A percentile compares a stretch with the other conserved stretches of the same genome.
Conservation (phyloP, 1,284 basidiomycete species). For the Schizophyllum commune region DNA sequence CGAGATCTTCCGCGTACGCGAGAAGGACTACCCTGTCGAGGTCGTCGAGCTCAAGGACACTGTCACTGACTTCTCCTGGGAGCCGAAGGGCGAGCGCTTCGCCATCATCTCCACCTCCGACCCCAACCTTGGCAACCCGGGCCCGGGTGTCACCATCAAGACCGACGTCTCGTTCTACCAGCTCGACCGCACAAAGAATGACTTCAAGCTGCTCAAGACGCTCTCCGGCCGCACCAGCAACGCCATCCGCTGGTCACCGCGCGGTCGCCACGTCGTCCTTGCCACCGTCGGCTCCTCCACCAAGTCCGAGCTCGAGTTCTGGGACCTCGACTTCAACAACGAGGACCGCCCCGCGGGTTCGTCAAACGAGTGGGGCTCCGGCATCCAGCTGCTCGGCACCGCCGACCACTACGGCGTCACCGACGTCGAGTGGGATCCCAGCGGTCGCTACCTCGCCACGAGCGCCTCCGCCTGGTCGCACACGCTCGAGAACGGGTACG, state of each 20-base stretch:
- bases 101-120: constrained; percentile 94
- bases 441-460: constrained; percentile 89
- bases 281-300: constrained; percentile 92
- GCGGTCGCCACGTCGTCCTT: constrained; percentile 92
- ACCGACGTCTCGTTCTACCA: constrained; percentile 97
- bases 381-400: constrained; percentile 81
- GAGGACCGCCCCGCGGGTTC: constrained; percentile 60
- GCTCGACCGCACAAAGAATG: constrained; percentile 88
- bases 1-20: constrained; percentile 95
- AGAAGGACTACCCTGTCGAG: constrained; percentile 98
- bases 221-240: constrained; percentile 88
- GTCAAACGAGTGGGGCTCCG: constrained; percentile 76
- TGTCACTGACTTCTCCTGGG: constrained; percentile 97
- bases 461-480: constrained; percentile 95
- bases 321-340: constrained; percentile 90
- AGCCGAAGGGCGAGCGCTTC: constrained; percentile 94
- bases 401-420: constrained; percentile 99
- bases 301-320: constrained; percentile 98
- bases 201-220: constrained; percentile 85
- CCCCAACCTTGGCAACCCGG: constrained; percentile 86
- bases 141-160: constrained; percentile 89
- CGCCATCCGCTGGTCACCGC: constrained; percentile 95
- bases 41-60: constrained; percentile 97
- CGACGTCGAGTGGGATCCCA: constrained; percentile 98
- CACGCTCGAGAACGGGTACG: constrained; percentile 95